Evolutionary conservation across 345 rosid genomes (phyloP).

Genomic region (Angophora floribunda): DNA sequence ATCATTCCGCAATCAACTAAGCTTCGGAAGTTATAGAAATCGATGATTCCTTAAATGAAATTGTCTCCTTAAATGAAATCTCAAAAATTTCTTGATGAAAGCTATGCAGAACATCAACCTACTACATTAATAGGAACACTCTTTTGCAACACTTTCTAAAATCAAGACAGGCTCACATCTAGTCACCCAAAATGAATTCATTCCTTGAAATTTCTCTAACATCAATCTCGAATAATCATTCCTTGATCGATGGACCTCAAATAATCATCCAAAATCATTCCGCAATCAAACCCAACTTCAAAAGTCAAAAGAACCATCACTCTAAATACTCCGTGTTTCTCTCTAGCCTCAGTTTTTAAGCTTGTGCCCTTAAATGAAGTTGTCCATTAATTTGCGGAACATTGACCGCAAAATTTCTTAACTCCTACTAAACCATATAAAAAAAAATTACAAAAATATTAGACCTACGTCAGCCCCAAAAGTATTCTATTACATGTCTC

Average conservation of each 20-base stretch:
- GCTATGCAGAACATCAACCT: background rate
- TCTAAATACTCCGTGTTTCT: rapidly evolving
- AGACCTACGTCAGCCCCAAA: background rate
- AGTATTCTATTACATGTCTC: background rate
- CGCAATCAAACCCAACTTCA: background rate
- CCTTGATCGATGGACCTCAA: background rate
- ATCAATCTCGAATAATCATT: background rate
- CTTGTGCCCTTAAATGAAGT: background rate
- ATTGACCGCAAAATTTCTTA: background rate
- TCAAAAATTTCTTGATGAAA: background rate
- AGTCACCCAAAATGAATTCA: background rate
- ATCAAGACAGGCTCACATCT: background rate
- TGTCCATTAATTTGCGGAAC: background rate
- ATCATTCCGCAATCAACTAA: background rate
- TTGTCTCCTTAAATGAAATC: too few species aligned
- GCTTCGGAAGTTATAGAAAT: too few species aligned
- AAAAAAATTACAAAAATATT: background rate
- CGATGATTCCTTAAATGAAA: too few species aligned
- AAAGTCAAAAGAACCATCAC: too few species aligned
- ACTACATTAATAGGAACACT: background rate
- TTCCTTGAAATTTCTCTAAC: background rate
- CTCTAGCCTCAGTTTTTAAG: background rate
- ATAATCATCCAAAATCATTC: background rate
- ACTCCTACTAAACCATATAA: background rate
- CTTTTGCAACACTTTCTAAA: background rate